Evolutionary conservation across 768 basidiomycete species (phyloP).

Genomic region (Leccinum variicolor): DNA sequence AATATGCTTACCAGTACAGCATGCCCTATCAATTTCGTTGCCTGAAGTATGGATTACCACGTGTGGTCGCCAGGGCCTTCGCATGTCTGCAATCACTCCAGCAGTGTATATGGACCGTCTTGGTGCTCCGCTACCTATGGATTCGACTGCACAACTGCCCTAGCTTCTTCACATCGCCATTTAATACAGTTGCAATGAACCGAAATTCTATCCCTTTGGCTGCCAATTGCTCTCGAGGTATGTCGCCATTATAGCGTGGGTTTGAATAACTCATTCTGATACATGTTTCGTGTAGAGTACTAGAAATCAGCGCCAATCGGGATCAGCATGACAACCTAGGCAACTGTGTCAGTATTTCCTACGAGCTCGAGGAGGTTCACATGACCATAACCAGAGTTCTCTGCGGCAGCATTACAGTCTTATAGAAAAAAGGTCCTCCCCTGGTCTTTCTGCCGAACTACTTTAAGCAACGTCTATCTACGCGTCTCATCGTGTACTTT

Average conservation of each 20-base stretch:
- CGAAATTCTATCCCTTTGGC: neutral
- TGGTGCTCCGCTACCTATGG: neutral
- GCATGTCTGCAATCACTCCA: neutral
- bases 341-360: neutral
- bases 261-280: neutral
- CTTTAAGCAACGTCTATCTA: slow-evolving; percentile 6
- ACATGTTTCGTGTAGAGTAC: slow-evolving; percentile 6
- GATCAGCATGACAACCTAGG: neutral
- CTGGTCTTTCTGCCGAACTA: neutral
- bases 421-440: neutral
- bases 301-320: neutral
- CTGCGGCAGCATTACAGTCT: neutral
- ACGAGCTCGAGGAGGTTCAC: neutral
- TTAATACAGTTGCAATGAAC: neutral
- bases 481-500: neutral
- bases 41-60: neutral
- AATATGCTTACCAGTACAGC: neutral
- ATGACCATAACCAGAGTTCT: neutral
- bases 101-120: no score
- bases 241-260: neutral
- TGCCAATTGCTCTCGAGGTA: neutral
- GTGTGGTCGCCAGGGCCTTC: neutral
- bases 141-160: neutral
- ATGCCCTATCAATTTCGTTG: neutral
- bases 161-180: neutral